Base-by-base conservation (phyloP, 371 early-diverging fungal genomes). In the Smittium mucronatum region DNA sequence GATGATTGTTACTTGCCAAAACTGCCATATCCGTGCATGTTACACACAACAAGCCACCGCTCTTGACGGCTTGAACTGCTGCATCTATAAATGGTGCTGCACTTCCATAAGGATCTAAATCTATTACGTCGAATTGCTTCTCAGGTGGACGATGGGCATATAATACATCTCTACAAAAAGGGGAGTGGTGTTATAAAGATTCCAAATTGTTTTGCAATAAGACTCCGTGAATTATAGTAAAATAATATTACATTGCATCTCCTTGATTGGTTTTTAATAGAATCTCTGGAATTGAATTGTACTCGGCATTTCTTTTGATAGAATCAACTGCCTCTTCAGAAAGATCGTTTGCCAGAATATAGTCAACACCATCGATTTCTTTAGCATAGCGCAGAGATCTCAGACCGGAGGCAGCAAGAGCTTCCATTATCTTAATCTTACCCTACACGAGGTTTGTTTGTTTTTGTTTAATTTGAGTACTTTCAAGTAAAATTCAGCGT, bases 1-100 rank as follows among this genome's bases (percentile, higher is more conserved):
- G 87, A 76, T 92, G 87, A 81, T 85, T 95, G 75, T 81, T 86
- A 36, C 97, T 93, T 70, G 97, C 94, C 2, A 99, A 82, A 11
- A 97, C 91, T 15, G 95, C 98, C 78, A 98, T 85, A 86, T 99
- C 99, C 0, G 99, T 99, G 81, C 99, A 97, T 1, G 99, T 99
- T 32, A 99, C 88, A 78, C 97, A 97, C 31, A 99, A 81, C 32
- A 99, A 80, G 26, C 93, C 99, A 64, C 96, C 97, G 69, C 95
- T 91, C 59, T 88, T 82, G 8, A 99, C 92, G 0, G 93, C 86
- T 71, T 94, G 92, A 0, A 99, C 89, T 15, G 99, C 99, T 34
- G 87, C 94, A 74, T 99, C 98, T 21, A 99, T 78, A 78, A 97
- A 99, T 2, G 96, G 97, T 1, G 94, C 84, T 1, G 98, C 99